These are phyloP conservation scores for Chlamydomonas sphaeroides DNA, from an alignment of 139 green algal species.

Conservation along the genomic window DNA sequence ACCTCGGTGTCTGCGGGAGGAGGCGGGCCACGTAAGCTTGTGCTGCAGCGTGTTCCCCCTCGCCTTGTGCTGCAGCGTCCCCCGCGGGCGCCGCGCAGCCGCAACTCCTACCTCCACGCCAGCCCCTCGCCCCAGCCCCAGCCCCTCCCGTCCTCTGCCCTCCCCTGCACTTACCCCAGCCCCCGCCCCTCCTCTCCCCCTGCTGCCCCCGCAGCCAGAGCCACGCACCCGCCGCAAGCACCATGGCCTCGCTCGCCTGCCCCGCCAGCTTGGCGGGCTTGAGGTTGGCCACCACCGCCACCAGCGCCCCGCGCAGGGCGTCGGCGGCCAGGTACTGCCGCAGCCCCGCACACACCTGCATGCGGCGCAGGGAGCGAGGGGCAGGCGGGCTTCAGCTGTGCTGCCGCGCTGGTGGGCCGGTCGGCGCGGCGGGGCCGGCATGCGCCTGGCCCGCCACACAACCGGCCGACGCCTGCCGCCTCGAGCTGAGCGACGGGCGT, in stretches of 20 bases:
- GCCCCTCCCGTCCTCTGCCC: no score
- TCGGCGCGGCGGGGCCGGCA: no score
- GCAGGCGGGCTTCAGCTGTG: no score
- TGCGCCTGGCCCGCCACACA: no score
- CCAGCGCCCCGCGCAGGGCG: slow-evolving; percentile 46
- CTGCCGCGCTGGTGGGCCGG: no score
- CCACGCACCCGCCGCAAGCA: slow-evolving; percentile 56
- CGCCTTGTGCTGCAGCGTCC: no score
- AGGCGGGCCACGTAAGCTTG: no score
- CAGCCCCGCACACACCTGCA: slow-evolving; percentile 59
- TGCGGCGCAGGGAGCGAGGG: no score
- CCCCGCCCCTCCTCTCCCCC: background rate
- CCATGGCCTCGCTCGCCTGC: slow-evolving; percentile 67
- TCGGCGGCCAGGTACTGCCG: slow-evolving; percentile 51
- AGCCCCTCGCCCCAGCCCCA: background rate
- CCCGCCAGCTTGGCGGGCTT: slow-evolving; percentile 71
- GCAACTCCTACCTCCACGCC: background rate
- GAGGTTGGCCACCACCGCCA: slow-evolving; percentile 68
- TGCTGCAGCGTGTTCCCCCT: no score
- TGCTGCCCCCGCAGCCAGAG: background rate
- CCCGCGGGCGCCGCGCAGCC: no score
- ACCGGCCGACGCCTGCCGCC: no score
- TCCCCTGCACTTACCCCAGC: background rate
- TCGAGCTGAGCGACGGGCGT: no score
- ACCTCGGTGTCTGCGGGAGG: background rate